Evolutionary conservation across 1,284 basidiomycete genomes (phyloP), one percentile per base, ranked within the genome.

Genomic region (Hemileia vastatrix): DNA sequence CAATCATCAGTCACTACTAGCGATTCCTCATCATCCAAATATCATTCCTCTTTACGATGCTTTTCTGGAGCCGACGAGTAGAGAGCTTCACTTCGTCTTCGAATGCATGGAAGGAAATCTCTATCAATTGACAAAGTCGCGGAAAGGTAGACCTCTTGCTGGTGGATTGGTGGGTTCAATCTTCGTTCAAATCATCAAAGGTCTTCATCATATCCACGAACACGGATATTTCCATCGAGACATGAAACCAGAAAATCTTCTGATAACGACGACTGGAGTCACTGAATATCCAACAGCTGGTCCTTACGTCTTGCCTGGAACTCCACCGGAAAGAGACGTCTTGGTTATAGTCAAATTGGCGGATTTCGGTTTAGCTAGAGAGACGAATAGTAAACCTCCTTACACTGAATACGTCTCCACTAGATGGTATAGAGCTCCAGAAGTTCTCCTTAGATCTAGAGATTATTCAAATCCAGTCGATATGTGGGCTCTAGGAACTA

Each of bases 41-140:
- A 90, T 97, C 79, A 97, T 98, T 75, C 93, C 94, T 57, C 82
- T 98, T 67, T 97, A 97, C 81, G 94, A 98, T 77, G 93, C 92
- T 72, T 98, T 97, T 79, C 87, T 97, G 69, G 85, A 92, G 49
- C 93, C 93, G 0, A 82, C 85, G 67, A 85, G 89, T 58, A 90
- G 89, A 77, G 92, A 97, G 78, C 88, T 98, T 69, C 96, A 97
- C 78, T 97, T 98, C 75, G 94, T 97, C 58, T 98, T 98, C 77
- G 94, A 98, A 78, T 93, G 92, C 76, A 98, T 98, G 95, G 94
- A 98, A 78, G 94, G 94, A 70, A 98, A 98, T 77, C 84, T 98
- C 63, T 98, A 95, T 77, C 94, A 98, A 77, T 87, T 98, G 78
- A 95, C 95, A 78, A 97, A 95, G 79, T 86, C 93, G 33, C 86